These are phyloP conservation scores for Ophiosphaerella korrae DNA, from an alignment of 2,329 filamentous ascomycete species.

Conservation along the genomic window DNA sequence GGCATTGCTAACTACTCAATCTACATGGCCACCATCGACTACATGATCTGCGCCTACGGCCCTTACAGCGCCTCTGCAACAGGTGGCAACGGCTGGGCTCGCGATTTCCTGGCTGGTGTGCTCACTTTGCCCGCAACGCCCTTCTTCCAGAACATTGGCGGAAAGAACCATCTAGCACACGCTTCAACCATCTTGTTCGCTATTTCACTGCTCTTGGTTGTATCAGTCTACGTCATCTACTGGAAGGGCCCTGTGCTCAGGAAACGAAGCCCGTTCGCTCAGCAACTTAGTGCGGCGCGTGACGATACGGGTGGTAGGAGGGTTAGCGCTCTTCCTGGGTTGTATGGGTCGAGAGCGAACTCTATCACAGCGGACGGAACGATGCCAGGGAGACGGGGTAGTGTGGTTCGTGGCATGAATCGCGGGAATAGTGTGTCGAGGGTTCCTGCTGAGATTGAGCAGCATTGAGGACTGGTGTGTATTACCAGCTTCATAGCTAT, in stretches of 20 bases:
- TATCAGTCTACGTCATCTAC: slow-evolving; percentile 54
- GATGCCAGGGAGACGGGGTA: slow-evolving; percentile 33
- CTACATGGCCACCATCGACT: slow-evolving; percentile 81
- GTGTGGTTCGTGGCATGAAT: slow-evolving; percentile 31
- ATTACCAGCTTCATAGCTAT: too few relatives aligned
- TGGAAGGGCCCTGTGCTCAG: slow-evolving; percentile 62
- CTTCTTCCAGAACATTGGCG: slow-evolving; percentile 53
- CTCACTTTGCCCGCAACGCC: slow-evolving; percentile 72
- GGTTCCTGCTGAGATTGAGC: not conserved
- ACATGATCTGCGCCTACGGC: slow-evolving; percentile 77
- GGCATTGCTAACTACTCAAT: slow-evolving; percentile 74
- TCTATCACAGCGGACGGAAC: slow-evolving; percentile 24
- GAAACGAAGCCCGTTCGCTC: slow-evolving; percentile 59
- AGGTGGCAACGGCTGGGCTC: slow-evolving; percentile 76
- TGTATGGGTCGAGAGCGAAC: slow-evolving; percentile 40
- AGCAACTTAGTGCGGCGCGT: slow-evolving; percentile 47
- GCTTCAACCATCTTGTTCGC: slow-evolving; percentile 63
- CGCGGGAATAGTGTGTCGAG: slow-evolving; percentile 8
- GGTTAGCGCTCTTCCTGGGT: slow-evolving; percentile 36
- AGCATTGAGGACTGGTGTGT: not conserved
- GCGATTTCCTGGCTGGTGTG: slow-evolving; percentile 76
- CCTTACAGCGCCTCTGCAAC: slow-evolving; percentile 77
- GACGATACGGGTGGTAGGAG: slow-evolving; percentile 40
- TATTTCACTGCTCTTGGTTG: slow-evolving; percentile 53
- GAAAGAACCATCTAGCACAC: slow-evolving; percentile 53